Evolutionary conservation across 768 basidiomycete genomes (phyloP).

Genomic region (Suillus brevipes): DNA sequence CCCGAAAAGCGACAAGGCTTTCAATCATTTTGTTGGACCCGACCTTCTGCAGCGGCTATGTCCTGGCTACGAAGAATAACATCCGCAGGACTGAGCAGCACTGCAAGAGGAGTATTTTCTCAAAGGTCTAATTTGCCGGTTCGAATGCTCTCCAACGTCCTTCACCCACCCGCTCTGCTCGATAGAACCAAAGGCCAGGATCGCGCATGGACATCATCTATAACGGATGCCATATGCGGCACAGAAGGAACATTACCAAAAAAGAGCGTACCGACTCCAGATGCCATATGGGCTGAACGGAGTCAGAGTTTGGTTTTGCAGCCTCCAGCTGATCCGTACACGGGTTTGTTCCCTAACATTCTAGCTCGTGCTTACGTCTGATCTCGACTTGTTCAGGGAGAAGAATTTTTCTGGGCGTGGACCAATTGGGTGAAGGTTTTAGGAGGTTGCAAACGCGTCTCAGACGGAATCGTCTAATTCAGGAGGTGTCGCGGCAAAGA

Average conservation of each 20-base stretch:
- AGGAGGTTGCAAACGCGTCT: constrained; percentile 52
- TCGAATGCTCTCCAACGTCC: constrained; percentile 1
- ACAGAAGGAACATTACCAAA: constrained; percentile 14
- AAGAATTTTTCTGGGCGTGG: constrained; percentile 52
- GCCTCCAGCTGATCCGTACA: constrained; percentile 52
- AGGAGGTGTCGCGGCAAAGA: constrained; percentile 47
- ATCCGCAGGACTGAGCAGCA: neutral
- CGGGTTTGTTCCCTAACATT: constrained; percentile 41
- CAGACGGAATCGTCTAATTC: constrained; percentile 52
- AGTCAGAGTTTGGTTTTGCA: constrained; percentile 19
- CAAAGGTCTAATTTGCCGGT: neutral
- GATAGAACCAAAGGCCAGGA: neutral
- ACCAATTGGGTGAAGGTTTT: constrained; percentile 47
- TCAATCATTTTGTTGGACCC: constrained; percentile 1
- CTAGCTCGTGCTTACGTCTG: neutral
- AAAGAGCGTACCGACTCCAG: constrained; percentile 26
- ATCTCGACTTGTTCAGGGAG: constrained; percentile 50
- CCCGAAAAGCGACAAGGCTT: neutral
- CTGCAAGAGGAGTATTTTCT: neutral
- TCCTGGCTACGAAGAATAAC: constrained; percentile 5
- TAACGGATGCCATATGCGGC: neutral
- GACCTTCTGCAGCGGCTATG: constrained; percentile 1
- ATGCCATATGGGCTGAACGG: constrained; percentile 38
- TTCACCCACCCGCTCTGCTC: neutral
- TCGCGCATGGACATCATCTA: neutral